Base-by-base conservation (phyloP, 768 basidiomycete genomes). In the Phallus indusiatus region DNA sequence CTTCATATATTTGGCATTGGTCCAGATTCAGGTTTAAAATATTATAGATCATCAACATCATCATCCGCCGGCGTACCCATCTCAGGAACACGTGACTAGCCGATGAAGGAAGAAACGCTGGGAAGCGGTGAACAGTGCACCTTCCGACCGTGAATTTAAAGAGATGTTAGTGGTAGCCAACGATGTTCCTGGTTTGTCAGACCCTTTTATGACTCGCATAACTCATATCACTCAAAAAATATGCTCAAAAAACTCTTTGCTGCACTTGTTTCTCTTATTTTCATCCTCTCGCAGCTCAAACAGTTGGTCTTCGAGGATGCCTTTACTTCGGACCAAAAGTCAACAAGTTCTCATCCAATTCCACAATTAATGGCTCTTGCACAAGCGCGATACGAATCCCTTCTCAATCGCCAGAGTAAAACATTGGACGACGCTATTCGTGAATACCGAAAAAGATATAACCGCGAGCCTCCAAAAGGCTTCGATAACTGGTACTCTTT, bases 401-500 rank as follows among this genome's bases (percentile, higher is more conserved):
- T 86, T 65, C 73, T 98, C 24, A 75, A 73, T 1, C 75, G 77
- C 54, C 96, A 98, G 74, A 93, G 90, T 70, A 82, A 79, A 65
- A 87, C 89, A 0, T 76, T 98, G 35, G 74, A 74, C 42, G 81
- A 82, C 33, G 94, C 95, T 0, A 90, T 93, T 0, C 70, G 71
- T 8, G 92, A 94, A 70, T 99, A 99, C 72, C 81, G 75, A 63
- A 73, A 78, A 59, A 78, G 94, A 60, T 94, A 95, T 71, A 75
- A 75, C 11, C 81, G 88, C 46, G 73, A 82, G 42, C 96, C 96
- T 5, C 95, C 96, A 0, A 81, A 79, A 47, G 95, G 94, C 0
- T 99, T 98, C 63, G 94, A 93, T 67, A 73, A 79, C 33, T 97
- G 95, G 95, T 95, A 85, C 81, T 68, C 72, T 51, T 97, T 92